Conservation (phyloP, 2,329 filamentous ascomycete species). For the Neoarthrinium moseri region DNA sequence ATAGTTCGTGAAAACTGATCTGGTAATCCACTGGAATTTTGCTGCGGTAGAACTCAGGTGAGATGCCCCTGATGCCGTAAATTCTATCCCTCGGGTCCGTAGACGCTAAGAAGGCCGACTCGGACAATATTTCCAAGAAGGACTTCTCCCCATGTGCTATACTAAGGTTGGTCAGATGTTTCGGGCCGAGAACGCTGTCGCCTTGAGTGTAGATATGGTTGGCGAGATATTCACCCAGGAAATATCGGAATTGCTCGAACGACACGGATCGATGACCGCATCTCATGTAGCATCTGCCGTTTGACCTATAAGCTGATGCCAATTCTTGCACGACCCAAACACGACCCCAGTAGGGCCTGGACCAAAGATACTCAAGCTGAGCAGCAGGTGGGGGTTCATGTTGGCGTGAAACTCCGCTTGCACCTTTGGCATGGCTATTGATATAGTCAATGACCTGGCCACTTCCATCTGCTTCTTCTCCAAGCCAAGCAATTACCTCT, state of each 20-base stretch:
- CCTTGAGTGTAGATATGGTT: background rate
- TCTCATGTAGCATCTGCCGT: slow-evolving; percentile 4
- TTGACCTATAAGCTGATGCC: background rate
- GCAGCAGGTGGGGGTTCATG: background rate
- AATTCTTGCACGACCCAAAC: slow-evolving; percentile 3
- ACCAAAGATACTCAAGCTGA: background rate
- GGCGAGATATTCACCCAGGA: background rate
- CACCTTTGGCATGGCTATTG: background rate
- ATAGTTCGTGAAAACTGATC: slow-evolving; percentile 2
- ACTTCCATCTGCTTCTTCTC: background rate
- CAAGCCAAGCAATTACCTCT: slow-evolving; percentile 1
- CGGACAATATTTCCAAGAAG: background rate
- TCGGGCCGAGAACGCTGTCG: background rate
- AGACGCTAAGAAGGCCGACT: background rate
- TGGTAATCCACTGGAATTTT: slow-evolving; percentile 1
- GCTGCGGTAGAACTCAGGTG: background rate
- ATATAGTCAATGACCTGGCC: slow-evolving; percentile 1
- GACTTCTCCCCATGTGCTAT: background rate
- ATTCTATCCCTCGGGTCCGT: slow-evolving; percentile 1
- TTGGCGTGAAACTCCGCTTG: background rate
- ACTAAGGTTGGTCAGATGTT: background rate
- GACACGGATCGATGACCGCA: slow-evolving; percentile 1
- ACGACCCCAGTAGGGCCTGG: slow-evolving; percentile 1
- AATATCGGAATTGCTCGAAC: background rate
- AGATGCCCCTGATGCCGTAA: slow-evolving; percentile 3